Conservation (phyloP, 768 basidiomycete genomes). For the Pseudohyphozyma bogoriensis region DNA sequence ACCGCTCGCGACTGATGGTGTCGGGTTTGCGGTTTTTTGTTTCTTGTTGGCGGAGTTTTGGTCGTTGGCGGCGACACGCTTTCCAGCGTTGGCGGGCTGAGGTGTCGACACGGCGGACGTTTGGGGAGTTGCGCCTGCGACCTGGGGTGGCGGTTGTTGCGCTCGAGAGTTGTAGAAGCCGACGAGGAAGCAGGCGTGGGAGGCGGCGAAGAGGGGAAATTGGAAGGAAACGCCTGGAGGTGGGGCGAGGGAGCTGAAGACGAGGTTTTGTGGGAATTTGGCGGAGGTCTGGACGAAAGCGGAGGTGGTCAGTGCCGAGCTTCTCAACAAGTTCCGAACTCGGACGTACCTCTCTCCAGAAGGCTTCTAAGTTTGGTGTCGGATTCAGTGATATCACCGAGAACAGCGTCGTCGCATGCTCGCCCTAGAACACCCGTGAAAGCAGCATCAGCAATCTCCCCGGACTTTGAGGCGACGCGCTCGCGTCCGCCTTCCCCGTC, state of each 20-base stretch:
- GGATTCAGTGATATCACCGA: constrained; percentile 20
- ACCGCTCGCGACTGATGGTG: background rate
- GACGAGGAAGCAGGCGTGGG: constrained; percentile 24
- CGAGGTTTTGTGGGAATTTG: constrained; percentile 17
- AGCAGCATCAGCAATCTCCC: background rate
- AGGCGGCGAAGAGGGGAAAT: constrained; percentile 10
- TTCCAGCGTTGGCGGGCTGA: background rate
- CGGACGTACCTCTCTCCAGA: constrained; percentile 17
- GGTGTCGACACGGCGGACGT: background rate
- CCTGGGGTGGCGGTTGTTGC: background rate
- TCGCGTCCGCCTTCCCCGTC: background rate
- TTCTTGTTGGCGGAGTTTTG: constrained; percentile 6
- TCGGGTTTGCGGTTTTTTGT: background rate
- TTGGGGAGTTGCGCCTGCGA: background rate
- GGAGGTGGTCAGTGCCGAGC: background rate
- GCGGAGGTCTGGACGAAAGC: constrained; percentile 2
- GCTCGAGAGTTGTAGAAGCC: constrained; percentile 24
- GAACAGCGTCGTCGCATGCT: constrained; percentile 19
- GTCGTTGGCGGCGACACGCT: constrained; percentile 8
- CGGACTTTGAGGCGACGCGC: no score
- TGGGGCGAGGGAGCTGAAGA: constrained; percentile 8
- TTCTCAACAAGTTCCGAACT: background rate
- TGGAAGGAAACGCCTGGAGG: background rate
- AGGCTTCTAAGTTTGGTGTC: constrained; percentile 19
- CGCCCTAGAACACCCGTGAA: background rate